Conservation (phyloP, 345 rosid genomes). For the Arabidopsis suecica region DNA sequence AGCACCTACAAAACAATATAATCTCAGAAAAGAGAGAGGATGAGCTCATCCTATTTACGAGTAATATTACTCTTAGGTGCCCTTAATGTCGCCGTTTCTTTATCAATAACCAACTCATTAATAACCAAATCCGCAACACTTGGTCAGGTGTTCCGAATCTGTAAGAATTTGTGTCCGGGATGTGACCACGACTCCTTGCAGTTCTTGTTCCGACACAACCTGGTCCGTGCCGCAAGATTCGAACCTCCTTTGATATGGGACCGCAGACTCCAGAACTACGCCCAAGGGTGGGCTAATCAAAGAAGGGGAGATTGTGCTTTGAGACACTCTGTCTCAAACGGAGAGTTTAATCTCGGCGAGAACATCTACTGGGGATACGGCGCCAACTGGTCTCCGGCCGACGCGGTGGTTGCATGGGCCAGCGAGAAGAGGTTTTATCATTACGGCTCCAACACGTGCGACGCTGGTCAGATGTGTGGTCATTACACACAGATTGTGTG, state of each 20-base stretch:
- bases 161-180: conserved; percentile 67
- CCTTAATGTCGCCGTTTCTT: conserved; percentile 27
- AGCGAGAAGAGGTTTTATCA: conserved; percentile 73
- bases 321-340: conserved; percentile 70
- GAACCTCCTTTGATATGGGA: conserved; percentile 83
- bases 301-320: conserved; percentile 66
- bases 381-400: conserved; percentile 59
- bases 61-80: conserved; percentile 44
- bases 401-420: conserved; percentile 76
- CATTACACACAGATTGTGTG: conserved; percentile 92
- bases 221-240: conserved; percentile 66
- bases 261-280: conserved; percentile 66
- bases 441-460: conserved; percentile 61
- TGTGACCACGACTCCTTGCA: conserved; percentile 76
- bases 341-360: conserved; percentile 71
- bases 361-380: conserved; percentile 88
- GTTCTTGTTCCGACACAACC: conserved; percentile 70
- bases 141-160: conserved; percentile 49
- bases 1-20: conserved; percentile 33
- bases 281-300: conserved; percentile 80
- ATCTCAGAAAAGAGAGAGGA: conserved; percentile 35
- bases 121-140: conserved; percentile 34
- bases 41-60: conserved; percentile 46
- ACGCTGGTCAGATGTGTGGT: conserved; percentile 72
- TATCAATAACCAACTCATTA: conserved; percentile 33